A percentile compares a stretch with the other conserved stretches of the same genome.
Conservation (phyloP, 352 stramenopile species). For the Phytophthora chlamydospora region DNA sequence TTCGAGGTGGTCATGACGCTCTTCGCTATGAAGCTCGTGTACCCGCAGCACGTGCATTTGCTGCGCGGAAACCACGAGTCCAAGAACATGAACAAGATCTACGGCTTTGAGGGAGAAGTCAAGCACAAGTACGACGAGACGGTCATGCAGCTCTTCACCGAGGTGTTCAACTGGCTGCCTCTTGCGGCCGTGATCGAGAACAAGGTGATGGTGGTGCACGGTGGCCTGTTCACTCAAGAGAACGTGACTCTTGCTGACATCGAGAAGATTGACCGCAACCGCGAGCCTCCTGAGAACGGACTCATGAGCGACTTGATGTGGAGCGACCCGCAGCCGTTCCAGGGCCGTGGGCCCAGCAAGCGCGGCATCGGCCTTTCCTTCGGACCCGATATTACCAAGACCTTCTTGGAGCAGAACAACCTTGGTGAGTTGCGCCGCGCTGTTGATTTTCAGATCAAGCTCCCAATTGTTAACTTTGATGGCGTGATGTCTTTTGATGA, state of each 20-base stretch:
- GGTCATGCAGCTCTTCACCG: constrained; percentile 99
- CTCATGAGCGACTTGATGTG: constrained; percentile 94
- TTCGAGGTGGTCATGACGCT: constrained; percentile 98
- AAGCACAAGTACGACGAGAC: constrained; percentile 99
- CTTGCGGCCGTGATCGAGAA: constrained; percentile 94
- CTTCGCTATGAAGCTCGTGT: constrained; percentile 97
- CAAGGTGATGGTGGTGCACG: constrained; percentile 97
- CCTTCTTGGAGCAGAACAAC: constrained; percentile 96
- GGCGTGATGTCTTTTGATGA: constrained; percentile 8
- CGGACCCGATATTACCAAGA: constrained; percentile 97
- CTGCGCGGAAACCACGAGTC: constrained; percentile 98
- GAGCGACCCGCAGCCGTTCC: constrained; percentile 97
- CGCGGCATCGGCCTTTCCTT: constrained; percentile 97
- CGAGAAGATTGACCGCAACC: constrained; percentile 95
- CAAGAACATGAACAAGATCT: constrained; percentile 99
- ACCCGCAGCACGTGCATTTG: constrained; percentile 94
- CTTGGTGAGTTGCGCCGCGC: constrained; percentile 64
- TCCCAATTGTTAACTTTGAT: constrained; percentile 1
- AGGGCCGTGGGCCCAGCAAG: constrained; percentile 94
- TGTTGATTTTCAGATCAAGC: not conserved
- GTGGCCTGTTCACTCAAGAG: constrained; percentile 95
- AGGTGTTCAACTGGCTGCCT: constrained; percentile 98
- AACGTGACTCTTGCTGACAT: constrained; percentile 95
- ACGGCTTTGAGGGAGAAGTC: constrained; percentile 99
- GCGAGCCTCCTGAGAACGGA: constrained; percentile 94